These are phyloP conservation scores for Eurotiales sp. DNA, from an alignment of 2,329 filamentous ascomycete species.

Conservation along the genomic window DNA sequence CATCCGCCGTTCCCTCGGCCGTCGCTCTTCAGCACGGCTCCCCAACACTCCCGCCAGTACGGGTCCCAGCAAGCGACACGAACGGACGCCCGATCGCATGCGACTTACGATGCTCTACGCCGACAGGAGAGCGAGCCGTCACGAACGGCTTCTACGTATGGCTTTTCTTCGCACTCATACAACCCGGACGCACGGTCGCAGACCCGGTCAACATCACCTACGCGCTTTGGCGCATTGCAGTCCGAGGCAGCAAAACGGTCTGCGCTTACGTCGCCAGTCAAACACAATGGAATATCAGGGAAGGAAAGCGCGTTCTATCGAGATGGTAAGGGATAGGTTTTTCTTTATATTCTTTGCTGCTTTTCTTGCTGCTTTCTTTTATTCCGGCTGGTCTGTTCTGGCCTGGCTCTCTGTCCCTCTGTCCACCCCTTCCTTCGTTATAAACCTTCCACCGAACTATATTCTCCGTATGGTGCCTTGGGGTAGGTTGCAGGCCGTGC, in stretches of 20 bases:
- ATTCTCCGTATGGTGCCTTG: too few relatives aligned
- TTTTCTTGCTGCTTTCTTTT: not conserved
- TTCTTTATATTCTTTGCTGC: conserved; percentile 1
- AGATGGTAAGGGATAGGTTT: conserved; percentile 24
- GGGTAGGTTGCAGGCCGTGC: too few relatives aligned
- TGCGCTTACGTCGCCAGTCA: conserved; percentile 20
- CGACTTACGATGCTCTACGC: conserved; percentile 19
- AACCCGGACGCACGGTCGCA: conserved; percentile 13
- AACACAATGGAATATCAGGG: conserved; percentile 19
- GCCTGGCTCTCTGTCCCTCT: not conserved
- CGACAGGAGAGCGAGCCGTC: conserved; percentile 18
- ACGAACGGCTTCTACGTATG: conserved; percentile 8
- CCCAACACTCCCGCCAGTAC: conserved; percentile 24
- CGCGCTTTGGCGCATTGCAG: conserved; percentile 22
- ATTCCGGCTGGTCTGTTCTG: not conserved
- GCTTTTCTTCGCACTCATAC: conserved; percentile 9
- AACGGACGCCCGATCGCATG: conserved; percentile 21
- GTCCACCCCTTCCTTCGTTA: not conserved
- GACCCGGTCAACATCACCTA: conserved; percentile 15
- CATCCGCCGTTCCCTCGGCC: conserved; percentile 29
- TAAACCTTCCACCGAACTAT: not conserved
- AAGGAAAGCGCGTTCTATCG: conserved; percentile 21
- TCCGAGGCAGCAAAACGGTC: conserved; percentile 21
- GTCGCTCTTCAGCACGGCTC: conserved; percentile 28
- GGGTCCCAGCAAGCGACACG: conserved; percentile 15